phyloP scores from a whole-genome alignment of 164 flowering plant species.

The Vitis amurensis region DNA sequence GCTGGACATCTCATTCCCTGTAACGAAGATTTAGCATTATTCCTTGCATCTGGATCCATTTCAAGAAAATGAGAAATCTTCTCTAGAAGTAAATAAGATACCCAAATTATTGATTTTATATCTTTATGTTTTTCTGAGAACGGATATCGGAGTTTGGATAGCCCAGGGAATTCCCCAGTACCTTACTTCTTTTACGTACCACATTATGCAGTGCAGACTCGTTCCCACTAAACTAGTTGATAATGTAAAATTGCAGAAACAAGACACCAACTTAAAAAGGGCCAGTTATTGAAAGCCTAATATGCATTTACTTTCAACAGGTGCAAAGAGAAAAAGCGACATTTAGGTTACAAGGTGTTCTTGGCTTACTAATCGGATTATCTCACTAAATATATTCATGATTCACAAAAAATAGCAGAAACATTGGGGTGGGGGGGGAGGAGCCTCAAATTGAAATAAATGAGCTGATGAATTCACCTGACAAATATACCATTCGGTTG shows the following conservation, averaged over 20 bases:
- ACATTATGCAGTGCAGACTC: too few species aligned
- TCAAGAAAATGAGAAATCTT: background rate
- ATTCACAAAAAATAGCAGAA: background rate
- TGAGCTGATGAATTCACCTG: conserved; percentile 53
- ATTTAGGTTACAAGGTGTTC: too few species aligned
- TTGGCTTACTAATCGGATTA: background rate
- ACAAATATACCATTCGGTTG: conserved; percentile 91
- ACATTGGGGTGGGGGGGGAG: background rate
- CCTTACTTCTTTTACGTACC: too few species aligned
- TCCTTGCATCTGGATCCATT: background rate
- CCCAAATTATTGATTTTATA: background rate
- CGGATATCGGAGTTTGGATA: too few species aligned
- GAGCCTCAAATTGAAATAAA: background rate
- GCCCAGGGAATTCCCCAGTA: too few species aligned
- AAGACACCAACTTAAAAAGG: too few species aligned
- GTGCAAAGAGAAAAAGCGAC: too few species aligned
- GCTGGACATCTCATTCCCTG: conserved; percentile 98
- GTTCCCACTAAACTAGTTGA: too few species aligned
- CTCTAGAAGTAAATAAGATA: background rate
- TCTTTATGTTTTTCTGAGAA: background rate
- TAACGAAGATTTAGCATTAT: conserved; percentile 8
- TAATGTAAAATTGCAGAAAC: too few species aligned
- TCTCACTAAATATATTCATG: background rate
- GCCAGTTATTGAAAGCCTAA: too few species aligned
- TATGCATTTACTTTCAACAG: too few species aligned